A percentile compares a stretch with the other conserved stretches of the same genome.
These are phyloP conservation scores for Claviceps pazoutovae DNA, from an alignment of 2,329 filamentous ascomycete genomes.

Conservation along the genomic window DNA sequence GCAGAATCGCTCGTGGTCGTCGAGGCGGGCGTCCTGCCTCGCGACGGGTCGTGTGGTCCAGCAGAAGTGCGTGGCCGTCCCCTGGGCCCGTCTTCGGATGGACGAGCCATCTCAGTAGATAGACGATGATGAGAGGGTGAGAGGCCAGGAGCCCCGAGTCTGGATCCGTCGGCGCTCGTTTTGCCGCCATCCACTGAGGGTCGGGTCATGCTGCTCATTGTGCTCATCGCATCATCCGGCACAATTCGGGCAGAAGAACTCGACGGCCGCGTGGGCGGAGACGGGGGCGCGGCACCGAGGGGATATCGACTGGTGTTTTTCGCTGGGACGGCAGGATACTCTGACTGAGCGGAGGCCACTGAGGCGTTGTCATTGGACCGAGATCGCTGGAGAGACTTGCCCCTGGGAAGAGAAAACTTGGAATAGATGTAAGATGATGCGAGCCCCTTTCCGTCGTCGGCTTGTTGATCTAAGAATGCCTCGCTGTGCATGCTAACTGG, in stretches of 20 bases:
- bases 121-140: slow-evolving; percentile 31
- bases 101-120: slow-evolving; percentile 28
- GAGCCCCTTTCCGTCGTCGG: slow-evolving; percentile 32
- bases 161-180: slow-evolving; percentile 30
- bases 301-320: slow-evolving; percentile 30
- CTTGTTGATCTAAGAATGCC: slow-evolving; percentile 41
- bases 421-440: slow-evolving; percentile 74
- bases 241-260: slow-evolving; percentile 34
- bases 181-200: slow-evolving; percentile 38
- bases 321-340: slow-evolving; percentile 33
- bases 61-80: slow-evolving; percentile 30
- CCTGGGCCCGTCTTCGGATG: slow-evolving; percentile 35
- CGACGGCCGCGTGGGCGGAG: slow-evolving; percentile 45
- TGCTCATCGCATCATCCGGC: slow-evolving; percentile 23
- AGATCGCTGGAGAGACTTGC: slow-evolving; percentile 60
- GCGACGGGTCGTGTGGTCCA: slow-evolving; percentile 22
- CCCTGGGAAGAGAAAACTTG: slow-evolving; percentile 70
- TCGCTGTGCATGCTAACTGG: slow-evolving; percentile 62
- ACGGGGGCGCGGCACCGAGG: slow-evolving; percentile 40
- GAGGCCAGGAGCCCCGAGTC: slow-evolving; percentile 23
- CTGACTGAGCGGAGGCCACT: slow-evolving; percentile 46
- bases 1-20: slow-evolving; percentile 38
- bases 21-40: slow-evolving; percentile 33
- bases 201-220: slow-evolving; percentile 22
- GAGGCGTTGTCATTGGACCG: slow-evolving; percentile 42